phyloP scores from a whole-genome alignment of 768 basidiomycete genomes.

The Cystobasidium onofrii region DNA sequence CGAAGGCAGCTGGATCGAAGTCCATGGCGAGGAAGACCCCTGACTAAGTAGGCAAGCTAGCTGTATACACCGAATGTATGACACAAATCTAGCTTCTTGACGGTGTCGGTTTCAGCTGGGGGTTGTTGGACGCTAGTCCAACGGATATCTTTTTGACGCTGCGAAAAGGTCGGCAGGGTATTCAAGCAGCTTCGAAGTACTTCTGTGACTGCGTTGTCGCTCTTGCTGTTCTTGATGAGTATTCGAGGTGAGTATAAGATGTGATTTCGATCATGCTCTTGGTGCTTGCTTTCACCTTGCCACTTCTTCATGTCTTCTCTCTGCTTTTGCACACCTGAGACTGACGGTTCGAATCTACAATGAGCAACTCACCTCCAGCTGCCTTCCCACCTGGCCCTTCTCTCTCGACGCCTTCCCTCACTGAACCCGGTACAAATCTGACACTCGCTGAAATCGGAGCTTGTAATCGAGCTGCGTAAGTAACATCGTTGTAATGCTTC shows the following conservation, averaged over 20 bases:
- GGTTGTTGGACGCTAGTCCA: too few relatives aligned
- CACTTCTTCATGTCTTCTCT: background rate
- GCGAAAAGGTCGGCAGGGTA: too few relatives aligned
- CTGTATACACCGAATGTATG: too few relatives aligned
- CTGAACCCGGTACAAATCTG: constrained; percentile 1
- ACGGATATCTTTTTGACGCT: too few relatives aligned
- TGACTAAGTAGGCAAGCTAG: background rate
- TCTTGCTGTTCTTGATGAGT: too few relatives aligned
- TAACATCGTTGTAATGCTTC: too few relatives aligned
- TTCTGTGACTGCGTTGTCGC: too few relatives aligned
- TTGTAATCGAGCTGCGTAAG: constrained; percentile 7
- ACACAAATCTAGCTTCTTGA: too few relatives aligned
- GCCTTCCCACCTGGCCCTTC: background rate
- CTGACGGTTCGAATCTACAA: background rate
- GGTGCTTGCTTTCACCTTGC: background rate
- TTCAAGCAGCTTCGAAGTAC: too few relatives aligned
- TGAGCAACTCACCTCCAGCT: background rate
- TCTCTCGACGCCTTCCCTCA: background rate
- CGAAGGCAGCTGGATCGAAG: constrained; percentile 27
- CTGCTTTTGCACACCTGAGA: background rate
- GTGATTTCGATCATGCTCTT: background rate
- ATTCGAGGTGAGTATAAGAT: too few relatives aligned
- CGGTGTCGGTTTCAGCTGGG: too few relatives aligned
- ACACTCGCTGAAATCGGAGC: constrained; percentile 2
- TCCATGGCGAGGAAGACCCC: background rate